Base-by-base conservation (phyloP, 768 basidiomycete species). In the Pilatotrama ljubarskyi region DNA sequence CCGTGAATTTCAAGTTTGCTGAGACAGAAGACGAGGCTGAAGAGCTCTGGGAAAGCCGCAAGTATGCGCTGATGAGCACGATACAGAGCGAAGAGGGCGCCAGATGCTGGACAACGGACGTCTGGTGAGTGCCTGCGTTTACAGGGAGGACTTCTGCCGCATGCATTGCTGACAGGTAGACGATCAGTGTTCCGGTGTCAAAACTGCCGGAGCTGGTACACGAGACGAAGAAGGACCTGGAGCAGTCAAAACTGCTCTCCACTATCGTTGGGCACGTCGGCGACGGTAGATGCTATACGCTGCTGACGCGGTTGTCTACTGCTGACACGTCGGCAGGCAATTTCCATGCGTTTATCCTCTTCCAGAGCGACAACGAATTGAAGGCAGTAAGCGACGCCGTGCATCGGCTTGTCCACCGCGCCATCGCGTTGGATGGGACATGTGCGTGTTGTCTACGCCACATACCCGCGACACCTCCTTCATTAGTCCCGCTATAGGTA, bases 71-170 rank as follows among this genome's bases (percentile, higher is more conserved):
- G 38, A 88, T 82, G 77, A 86, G 85, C 24, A 87, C 85, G 22
- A 65, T 93, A 61, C 84, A 83, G 3, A 77, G 84, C 3, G 69
- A 83, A 51, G 87, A 88, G 14, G 90, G 84, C 10, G 74, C 77
- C 17, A 83, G 82, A 41, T 85, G 84, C 61, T 95, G 91, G 93
- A 89, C 86, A 22, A 96, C 94, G 0, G 93, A 95, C 72, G 93
- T 95, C 26, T 95, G 94, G 91, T 91, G 73, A 58, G 77, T 71
- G 38, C 10, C 20, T 24, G 14, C 14, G 20, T 14, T n/a, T 37
- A 51, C 18, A n/a, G 6, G 13, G 5, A 5, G 29, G 5, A 5
- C 6, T 13, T 20, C 26, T 40, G 3, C 14, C 38, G 38, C 4
- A 5, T 40, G 13, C 6, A 14, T 35, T 6, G 13, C 38, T 40